phyloP scores from a whole-genome alignment of 129 eudicot genomes.

The Pittosporum tobira region DNA sequence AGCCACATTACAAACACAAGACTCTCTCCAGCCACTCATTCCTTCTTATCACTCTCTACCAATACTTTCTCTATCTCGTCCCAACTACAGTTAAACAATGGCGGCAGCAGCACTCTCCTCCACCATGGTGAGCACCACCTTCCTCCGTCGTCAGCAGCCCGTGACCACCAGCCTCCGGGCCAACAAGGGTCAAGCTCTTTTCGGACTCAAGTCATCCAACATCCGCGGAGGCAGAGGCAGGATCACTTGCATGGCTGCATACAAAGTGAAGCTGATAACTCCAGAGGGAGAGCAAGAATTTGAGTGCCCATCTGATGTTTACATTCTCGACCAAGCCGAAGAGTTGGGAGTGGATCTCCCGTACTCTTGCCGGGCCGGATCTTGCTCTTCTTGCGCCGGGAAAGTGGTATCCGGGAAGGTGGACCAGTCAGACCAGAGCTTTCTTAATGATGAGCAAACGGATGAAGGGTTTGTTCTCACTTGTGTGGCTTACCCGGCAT shows the following conservation, averaged over 20 bases:
- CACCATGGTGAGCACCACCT: slow-evolving; percentile 13
- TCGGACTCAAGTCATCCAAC: slow-evolving; percentile 4
- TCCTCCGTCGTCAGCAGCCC: slow-evolving; percentile 2
- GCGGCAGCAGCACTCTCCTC: slow-evolving; percentile 3
- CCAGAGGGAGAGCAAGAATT: slow-evolving; percentile 38
- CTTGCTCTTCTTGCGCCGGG: slow-evolving; percentile 78
- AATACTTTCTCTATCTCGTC: too few relatives aligned
- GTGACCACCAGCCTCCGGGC: slow-evolving; percentile 2
- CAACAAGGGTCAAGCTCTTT: slow-evolving; percentile 1
- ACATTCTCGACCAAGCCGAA: slow-evolving; percentile 58
- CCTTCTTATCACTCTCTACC: too few relatives aligned
- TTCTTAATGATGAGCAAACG: slow-evolving; percentile 52
- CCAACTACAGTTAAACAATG: too few relatives aligned
- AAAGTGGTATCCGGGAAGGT: slow-evolving; percentile 39
- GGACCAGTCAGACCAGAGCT: slow-evolving; percentile 50
- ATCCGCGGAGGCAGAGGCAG: neutral
- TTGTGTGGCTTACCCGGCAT: slow-evolving; percentile 5
- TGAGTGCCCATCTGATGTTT: slow-evolving; percentile 33
- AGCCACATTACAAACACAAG: too few relatives aligned
- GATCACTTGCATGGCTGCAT: slow-evolving; percentile 32
- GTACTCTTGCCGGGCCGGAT: slow-evolving; percentile 73
- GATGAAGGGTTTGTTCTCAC: slow-evolving; percentile 43
- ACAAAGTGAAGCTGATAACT: slow-evolving; percentile 54
- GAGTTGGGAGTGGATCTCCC: slow-evolving; percentile 52
- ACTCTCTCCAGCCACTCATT: too few relatives aligned